A percentile compares a stretch with the other conserved stretches of the same genome.
Evolutionary conservation across 1,284 basidiomycete genomes (phyloP).

Genomic region (Cutaneotrichosporon sp.): DNA sequence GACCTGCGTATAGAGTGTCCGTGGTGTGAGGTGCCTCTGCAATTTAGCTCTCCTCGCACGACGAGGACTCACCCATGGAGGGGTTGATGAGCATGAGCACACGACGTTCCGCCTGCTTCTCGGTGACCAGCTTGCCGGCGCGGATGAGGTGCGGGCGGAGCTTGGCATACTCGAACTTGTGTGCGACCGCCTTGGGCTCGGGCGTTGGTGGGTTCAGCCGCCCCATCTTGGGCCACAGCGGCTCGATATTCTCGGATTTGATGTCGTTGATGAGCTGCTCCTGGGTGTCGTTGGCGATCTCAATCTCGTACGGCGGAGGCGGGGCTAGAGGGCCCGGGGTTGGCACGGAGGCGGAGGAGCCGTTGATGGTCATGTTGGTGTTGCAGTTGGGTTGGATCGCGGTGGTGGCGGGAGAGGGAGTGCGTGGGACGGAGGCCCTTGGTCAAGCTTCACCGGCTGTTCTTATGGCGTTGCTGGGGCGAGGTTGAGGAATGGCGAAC

Average conservation of each 20-base stretch:
- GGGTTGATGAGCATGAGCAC: constrained; percentile 33
- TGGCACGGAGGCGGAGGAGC: neutral
- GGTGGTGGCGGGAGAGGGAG: neutral
- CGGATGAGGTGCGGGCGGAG: constrained; percentile 28
- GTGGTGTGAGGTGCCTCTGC: constrained; percentile 23
- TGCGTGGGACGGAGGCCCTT: neutral
- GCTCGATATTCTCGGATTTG: constrained; percentile 10
- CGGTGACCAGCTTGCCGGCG: constrained; percentile 28
- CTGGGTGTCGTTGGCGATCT: constrained; percentile 24
- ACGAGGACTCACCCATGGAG: neutral
- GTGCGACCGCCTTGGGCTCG: constrained; percentile 22
- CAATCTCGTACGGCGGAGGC: constrained; percentile 11
- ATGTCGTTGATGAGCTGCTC: constrained; percentile 27
- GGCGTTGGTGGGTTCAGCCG: constrained; percentile 22
- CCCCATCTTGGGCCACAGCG: constrained; percentile 28
- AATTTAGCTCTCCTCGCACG: neutral
- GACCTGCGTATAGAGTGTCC: constrained; percentile 31
- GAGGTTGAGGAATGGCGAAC: no score
- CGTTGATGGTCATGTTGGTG: constrained; percentile 7
- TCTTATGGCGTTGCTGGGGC: neutral
- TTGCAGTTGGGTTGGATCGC: neutral
- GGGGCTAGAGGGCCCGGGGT: constrained; percentile 13
- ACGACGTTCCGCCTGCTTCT: constrained; percentile 30
- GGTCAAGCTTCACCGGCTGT: no score
- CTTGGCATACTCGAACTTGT: constrained; percentile 27